Conservation (phyloP, 169 alveolate species). For the Eimeria acervulina region DNA sequence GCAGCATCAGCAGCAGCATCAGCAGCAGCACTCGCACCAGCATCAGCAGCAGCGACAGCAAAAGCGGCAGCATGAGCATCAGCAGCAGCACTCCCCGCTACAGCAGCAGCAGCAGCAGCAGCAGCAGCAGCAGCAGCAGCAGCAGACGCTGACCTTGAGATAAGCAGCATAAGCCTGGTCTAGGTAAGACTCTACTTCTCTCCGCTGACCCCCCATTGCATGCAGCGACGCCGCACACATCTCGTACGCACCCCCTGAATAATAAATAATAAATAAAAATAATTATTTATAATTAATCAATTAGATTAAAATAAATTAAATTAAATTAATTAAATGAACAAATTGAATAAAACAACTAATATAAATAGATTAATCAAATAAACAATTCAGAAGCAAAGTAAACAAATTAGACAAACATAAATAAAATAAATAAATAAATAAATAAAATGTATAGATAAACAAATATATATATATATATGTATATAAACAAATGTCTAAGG, state of each 20-base stretch:
- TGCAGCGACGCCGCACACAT: constrained; percentile 62
- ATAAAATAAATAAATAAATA: too few species aligned
- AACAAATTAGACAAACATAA: too few species aligned
- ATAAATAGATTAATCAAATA: too few species aligned
- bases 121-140: background rate
- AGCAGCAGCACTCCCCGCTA: too few species aligned
- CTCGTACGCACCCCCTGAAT: constrained; percentile 78
- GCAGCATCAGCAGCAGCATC: too few species aligned
- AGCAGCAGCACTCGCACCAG: too few species aligned
- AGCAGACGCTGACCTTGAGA: constrained; percentile 52
- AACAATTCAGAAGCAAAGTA: too few species aligned
- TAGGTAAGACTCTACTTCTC: constrained; percentile 69
- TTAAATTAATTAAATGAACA: background rate
- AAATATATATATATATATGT: too few species aligned
- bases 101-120: background rate
- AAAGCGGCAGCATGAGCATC: too few species aligned
- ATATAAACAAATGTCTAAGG: too few species aligned
- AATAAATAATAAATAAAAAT: background rate
- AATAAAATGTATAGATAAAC: background rate
- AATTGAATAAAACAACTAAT: background rate
- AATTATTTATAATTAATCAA: background rate
- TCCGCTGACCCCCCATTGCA: constrained; percentile 40
- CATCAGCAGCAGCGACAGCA: too few species aligned
- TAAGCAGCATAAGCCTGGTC: constrained; percentile 77
- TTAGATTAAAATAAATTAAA: background rate